Evolutionary conservation across 805 yeast genomes (phyloP).

Genomic region (Spathaspora girioi): DNA sequence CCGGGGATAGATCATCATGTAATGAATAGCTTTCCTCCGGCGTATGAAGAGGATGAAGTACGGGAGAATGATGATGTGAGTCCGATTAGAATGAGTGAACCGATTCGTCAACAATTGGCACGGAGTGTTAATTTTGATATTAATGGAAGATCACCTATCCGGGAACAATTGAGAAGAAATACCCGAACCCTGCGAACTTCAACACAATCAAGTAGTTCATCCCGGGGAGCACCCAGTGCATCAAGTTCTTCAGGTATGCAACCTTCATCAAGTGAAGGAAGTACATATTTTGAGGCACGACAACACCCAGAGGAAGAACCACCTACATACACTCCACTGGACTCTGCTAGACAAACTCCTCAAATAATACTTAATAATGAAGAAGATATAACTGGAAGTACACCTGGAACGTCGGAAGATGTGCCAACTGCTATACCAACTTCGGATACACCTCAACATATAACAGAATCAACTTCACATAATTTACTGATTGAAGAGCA

Average conservation of each 20-base stretch:
- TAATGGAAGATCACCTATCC: neutral
- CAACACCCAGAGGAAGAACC: no score
- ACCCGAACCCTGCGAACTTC: neutral
- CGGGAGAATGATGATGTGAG: constrained; percentile 8
- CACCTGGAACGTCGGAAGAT: neutral
- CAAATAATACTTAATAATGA: constrained; percentile 2
- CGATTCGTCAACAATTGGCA: constrained; percentile 18
- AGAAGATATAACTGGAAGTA: constrained; percentile 15
- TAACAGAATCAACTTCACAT: neutral
- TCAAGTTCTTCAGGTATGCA: neutral
- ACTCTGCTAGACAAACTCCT: neutral
- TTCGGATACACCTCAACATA: neutral
- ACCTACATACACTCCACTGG: no score
- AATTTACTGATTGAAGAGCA: constrained; percentile 6
- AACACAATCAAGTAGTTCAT: neutral
- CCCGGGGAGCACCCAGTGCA: neutral
- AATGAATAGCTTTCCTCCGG: constrained; percentile 24
- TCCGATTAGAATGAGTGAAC: constrained; percentile 9
- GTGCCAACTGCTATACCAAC: no score
- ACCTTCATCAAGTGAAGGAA: neutral
- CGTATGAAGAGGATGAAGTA: constrained; percentile 14
- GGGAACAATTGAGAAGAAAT: neutral
- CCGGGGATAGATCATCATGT: constrained; percentile 7
- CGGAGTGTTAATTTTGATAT: neutral
- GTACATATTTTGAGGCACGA: no score